phyloP scores from a whole-genome alignment of 78 protist species.

The Capsaspora owczarzaki region DNA sequence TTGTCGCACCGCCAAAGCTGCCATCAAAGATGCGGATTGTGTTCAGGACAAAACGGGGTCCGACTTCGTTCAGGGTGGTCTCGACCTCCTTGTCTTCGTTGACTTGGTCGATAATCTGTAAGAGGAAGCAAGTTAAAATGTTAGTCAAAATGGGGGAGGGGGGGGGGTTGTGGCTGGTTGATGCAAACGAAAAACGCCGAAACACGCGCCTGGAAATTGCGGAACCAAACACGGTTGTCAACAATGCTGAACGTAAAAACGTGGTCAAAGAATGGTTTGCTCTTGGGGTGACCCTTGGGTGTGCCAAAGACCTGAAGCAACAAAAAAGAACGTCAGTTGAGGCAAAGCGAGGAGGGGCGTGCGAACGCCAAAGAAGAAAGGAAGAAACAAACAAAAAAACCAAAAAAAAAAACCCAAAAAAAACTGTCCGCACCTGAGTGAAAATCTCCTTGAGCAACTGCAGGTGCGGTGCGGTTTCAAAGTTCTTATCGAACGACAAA shows the following conservation, averaged over 20 bases:
- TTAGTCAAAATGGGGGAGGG: too few species aligned
- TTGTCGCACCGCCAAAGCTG: constrained; percentile 33
- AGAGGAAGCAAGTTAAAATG: too few species aligned
- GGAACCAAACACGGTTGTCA: constrained; percentile 83
- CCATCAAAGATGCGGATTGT: constrained; percentile 60
- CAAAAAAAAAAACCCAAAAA: neutral
- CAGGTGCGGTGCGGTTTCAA: constrained; percentile 57
- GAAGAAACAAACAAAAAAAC: neutral
- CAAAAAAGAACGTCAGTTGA: neutral
- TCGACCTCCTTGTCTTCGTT: neutral
- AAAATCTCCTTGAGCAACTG: constrained; percentile 66
- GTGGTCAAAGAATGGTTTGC: constrained; percentile 94
- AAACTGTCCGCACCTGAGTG: constrained; percentile 17
- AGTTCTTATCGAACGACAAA: constrained; percentile 72
- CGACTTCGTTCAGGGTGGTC: constrained; percentile 75
- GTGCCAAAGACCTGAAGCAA: constrained; percentile 55
- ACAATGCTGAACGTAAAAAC: constrained; percentile 67
- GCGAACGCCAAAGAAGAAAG: neutral
- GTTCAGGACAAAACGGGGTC: constrained; percentile 83
- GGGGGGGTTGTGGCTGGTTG: neutral
- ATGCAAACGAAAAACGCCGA: neutral
- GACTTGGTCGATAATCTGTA: neutral
- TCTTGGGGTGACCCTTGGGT: constrained; percentile 77
- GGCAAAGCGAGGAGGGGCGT: neutral
- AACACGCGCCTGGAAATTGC: too few species aligned